phyloP scores from a whole-genome alignment of 2,329 filamentous ascomycete genomes.

The Emmonsia crescens region DNA sequence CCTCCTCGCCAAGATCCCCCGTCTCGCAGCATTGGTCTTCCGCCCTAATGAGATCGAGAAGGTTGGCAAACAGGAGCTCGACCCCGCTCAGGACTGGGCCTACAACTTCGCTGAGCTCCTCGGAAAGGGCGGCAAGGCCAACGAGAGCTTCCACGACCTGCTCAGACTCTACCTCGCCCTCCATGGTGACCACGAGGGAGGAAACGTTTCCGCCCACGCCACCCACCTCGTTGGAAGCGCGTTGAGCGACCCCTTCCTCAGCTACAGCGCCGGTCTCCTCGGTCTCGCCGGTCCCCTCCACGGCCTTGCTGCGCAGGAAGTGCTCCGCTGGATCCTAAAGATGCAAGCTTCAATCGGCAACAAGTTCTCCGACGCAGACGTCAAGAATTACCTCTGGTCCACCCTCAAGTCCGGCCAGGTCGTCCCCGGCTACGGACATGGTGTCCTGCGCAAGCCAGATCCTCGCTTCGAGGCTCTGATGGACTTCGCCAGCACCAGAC shows the following conservation, averaged over 20 bases:
- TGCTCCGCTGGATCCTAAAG: slow-evolving; percentile 89
- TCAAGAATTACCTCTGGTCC: slow-evolving; percentile 82
- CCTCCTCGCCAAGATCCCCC: slow-evolving; percentile 88
- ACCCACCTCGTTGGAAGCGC: slow-evolving; percentile 94
- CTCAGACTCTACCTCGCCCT: slow-evolving; percentile 89
- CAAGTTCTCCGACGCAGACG: slow-evolving; percentile 66
- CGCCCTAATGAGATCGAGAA: slow-evolving; percentile 68
- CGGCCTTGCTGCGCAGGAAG: slow-evolving; percentile 90
- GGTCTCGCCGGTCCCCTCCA: slow-evolving; percentile 91
- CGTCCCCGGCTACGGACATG: slow-evolving; percentile 90
- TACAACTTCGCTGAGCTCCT: slow-evolving; percentile 98
- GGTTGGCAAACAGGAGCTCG: slow-evolving; percentile 63
- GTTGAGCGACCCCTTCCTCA: slow-evolving; percentile 87
- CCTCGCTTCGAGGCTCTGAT: slow-evolving; percentile 94
- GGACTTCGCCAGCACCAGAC: slow-evolving; percentile 79
- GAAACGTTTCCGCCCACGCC: slow-evolving; percentile 90
- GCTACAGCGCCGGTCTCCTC: slow-evolving; percentile 89
- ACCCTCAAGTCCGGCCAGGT: slow-evolving; percentile 91
- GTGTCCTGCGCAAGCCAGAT: slow-evolving; percentile 91
- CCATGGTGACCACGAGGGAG: slow-evolving; percentile 95
- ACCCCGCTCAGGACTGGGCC: slow-evolving; percentile 85
- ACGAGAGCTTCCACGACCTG: slow-evolving; percentile 91
- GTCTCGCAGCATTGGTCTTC: slow-evolving; percentile 95
- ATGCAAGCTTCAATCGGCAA: slow-evolving; percentile 84
- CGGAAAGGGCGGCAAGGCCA: slow-evolving; percentile 70